Conservation (phyloP, 2,329 filamentous ascomycete species). For the Clonostachys byssicola region DNA sequence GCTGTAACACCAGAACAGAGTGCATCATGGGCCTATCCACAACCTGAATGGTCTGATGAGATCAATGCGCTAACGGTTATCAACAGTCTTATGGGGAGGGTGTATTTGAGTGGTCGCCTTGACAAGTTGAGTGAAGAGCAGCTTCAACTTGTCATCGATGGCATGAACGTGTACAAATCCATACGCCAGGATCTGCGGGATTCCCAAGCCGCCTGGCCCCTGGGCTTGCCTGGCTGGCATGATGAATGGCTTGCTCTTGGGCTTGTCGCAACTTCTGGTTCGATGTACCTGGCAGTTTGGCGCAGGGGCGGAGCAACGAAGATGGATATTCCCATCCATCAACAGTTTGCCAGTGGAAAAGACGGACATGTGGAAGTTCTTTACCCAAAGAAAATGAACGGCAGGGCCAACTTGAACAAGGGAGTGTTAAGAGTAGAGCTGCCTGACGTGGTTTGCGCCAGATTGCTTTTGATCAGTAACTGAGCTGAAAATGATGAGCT, state of each 20-base stretch:
- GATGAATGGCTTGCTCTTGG: constrained; percentile 22
- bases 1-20: constrained; percentile 26
- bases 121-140: constrained; percentile 14
- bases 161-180: constrained; percentile 19
- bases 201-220: constrained; percentile 20
- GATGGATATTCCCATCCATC: no score
- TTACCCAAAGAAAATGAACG: no score
- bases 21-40: constrained; percentile 27
- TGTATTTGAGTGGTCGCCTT: constrained; percentile 22
- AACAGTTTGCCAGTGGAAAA: no score
- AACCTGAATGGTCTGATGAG: constrained; percentile 23
- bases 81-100: constrained; percentile 22
- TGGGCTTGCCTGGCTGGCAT: constrained; percentile 22
- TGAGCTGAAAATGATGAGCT: no score
- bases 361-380: no score
- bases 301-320: not conserved
- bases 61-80: constrained; percentile 24
- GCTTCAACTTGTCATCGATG: constrained; percentile 15
- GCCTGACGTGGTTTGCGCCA: no score
- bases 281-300: constrained; percentile 7
- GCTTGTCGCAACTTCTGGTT: constrained; percentile 4
- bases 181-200: constrained; percentile 13
- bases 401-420: no score
- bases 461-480: no score
- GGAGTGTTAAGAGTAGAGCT: no score